These are phyloP conservation scores for Solanum neorickii DNA, from an alignment of 257 asterid genomes.

Conservation along the genomic window DNA sequence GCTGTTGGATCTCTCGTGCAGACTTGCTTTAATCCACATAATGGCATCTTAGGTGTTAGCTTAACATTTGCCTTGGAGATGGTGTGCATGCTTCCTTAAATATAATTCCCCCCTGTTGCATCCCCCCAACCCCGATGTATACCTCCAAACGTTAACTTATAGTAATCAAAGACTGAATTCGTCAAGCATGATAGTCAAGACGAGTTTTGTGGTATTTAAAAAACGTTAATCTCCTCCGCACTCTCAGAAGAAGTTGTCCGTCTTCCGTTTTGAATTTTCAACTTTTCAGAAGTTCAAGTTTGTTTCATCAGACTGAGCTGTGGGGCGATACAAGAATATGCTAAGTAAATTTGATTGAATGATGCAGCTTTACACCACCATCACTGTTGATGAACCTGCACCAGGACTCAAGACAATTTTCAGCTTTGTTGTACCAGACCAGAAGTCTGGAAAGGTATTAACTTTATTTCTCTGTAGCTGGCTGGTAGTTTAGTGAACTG, in stretches of 20 bases:
- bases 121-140: neutral
- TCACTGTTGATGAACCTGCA: slow-evolving; percentile 78
- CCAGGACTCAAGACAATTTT: slow-evolving; percentile 92
- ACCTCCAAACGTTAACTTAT: neutral
- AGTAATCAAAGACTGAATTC: neutral
- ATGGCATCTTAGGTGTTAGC: neutral
- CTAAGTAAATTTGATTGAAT: neutral
- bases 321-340: neutral
- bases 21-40: neutral
- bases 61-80: neutral
- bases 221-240: neutral
- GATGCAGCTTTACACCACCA: slow-evolving; percentile 59
- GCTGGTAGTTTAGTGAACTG: neutral
- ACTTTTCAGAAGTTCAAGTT: neutral
- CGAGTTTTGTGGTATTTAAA: neutral
- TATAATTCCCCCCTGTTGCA: neutral
- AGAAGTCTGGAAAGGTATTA: slow-evolving; percentile 88
- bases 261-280: neutral
- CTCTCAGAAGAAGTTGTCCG: neutral
- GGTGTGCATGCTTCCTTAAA: neutral
- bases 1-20: neutral
- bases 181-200: neutral
- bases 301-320: neutral
- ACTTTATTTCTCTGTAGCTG: neutral
- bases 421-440: slow-evolving; percentile 78